A percentile compares a stretch with the other conserved stretches of the same genome.
phyloP scores from a whole-genome alignment of 2,329 filamentous ascomycete species.

The Aspergillus sp. region DNA sequence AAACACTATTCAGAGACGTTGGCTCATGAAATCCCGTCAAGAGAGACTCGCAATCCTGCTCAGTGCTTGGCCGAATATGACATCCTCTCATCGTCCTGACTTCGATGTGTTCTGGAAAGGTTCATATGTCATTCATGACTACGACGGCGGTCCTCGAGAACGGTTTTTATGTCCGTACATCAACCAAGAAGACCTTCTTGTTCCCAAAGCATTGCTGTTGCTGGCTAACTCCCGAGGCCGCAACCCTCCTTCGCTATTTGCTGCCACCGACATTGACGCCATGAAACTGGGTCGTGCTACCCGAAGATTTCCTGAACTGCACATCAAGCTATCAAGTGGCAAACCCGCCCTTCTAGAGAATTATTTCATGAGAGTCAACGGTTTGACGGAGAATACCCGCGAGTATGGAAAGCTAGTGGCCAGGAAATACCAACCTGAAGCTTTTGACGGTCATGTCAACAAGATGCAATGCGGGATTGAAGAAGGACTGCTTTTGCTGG shows the following conservation, averaged over 20 bases:
- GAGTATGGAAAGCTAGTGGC: constrained; percentile 44
- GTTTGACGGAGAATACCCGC: constrained; percentile 27
- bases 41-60: constrained; percentile 55
- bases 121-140: constrained; percentile 7
- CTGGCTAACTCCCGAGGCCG: constrained; percentile 59
- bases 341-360: constrained; percentile 31
- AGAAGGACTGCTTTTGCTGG: constrained; percentile 45
- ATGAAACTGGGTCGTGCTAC: constrained; percentile 35
- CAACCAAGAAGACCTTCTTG: constrained; percentile 61
- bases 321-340: background rate
- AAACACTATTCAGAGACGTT: constrained; percentile 56
- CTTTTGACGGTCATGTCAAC: constrained; percentile 43
- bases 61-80: constrained; percentile 56
- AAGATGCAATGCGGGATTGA: constrained; percentile 48
- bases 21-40: constrained; percentile 57
- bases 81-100: constrained; percentile 57
- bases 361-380: constrained; percentile 42
- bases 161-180: constrained; percentile 59
- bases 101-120: constrained; percentile 39
- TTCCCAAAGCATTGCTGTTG: constrained; percentile 51
- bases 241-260: constrained; percentile 54
- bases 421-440: constrained; percentile 44
- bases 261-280: constrained; percentile 48
- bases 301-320: too few relatives aligned
- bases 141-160: constrained; percentile 34